phyloP scores from a whole-genome alignment of 2,329 filamentous ascomycete species.

The Fusarium sp. region DNA sequence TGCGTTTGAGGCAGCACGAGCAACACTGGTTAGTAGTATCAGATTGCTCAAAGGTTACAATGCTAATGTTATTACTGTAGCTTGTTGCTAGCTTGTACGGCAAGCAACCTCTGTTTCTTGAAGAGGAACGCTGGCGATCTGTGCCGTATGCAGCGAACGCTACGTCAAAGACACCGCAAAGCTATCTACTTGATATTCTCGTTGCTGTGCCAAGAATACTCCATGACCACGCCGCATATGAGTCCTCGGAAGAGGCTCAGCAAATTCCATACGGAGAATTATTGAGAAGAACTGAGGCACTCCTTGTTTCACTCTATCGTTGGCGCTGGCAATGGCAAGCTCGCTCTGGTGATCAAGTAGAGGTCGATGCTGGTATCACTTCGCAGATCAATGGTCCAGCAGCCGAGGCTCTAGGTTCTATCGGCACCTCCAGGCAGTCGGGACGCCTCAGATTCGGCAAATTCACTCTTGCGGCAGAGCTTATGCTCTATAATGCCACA shows the following conservation, averaged over 20 bases:
- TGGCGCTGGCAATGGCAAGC: neutral
- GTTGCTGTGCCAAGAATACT: neutral
- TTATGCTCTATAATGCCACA: slow-evolving; percentile 35
- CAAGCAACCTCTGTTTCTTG: neutral
- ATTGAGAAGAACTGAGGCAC: neutral
- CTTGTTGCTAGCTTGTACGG: neutral
- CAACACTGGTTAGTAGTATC: neutral
- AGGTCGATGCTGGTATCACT: neutral
- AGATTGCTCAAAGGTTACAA: neutral
- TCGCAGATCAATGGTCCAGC: neutral
- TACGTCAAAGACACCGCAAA: neutral
- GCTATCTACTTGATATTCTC: neutral
- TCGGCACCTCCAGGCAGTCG: neutral
- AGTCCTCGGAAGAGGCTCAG: neutral
- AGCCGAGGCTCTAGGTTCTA: neutral
- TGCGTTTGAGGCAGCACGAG: neutral
- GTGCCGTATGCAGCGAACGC: neutral
- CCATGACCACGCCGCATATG: neutral
- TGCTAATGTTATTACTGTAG: neutral
- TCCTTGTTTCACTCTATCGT: neutral
- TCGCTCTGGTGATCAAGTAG: neutral
- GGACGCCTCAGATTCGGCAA: neutral
- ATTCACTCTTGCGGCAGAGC: slow-evolving; percentile 5
- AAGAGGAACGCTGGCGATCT: neutral
- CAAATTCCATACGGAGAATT: neutral